Evolutionary conservation across 1,284 basidiomycete species (phyloP).

Genomic region (Apiotrichum gamsii): DNA sequence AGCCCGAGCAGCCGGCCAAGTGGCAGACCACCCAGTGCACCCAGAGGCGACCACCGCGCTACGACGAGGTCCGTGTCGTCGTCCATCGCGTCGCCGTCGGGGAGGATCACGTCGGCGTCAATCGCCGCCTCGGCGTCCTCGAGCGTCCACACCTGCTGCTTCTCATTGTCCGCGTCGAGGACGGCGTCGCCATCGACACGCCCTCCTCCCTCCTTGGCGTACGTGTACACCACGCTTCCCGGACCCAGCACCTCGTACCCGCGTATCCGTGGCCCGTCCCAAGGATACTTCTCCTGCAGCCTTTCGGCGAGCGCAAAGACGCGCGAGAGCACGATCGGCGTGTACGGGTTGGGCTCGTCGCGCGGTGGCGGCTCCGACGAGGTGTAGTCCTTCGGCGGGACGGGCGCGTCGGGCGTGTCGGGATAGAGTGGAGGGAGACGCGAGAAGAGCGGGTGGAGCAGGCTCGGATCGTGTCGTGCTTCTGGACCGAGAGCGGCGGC

Average conservation of each 20-base stretch:
- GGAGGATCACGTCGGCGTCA: conserved; percentile 16
- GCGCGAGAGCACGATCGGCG: conserved; percentile 35
- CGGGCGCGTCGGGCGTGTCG: conserved; percentile 29
- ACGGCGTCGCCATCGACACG: conserved; percentile 7
- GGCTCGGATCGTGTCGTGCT: conserved; percentile 35
- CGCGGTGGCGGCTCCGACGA: neutral
- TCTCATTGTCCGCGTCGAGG: conserved; percentile 12
- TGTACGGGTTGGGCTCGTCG: conserved; percentile 34
- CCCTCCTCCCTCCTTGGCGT: conserved; percentile 22
- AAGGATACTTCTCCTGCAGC: conserved; percentile 38
- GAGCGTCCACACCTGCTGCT: conserved; percentile 13
- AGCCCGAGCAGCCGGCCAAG: neutral
- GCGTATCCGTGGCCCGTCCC: conserved; percentile 30
- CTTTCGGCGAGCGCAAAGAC: conserved; percentile 37
- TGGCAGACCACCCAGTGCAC: neutral
- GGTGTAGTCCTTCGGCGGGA: conserved; percentile 4
- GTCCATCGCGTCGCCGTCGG: conserved; percentile 14
- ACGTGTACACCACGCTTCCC: conserved; percentile 39
- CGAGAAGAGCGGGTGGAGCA: conserved; percentile 70
- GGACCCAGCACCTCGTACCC: conserved; percentile 40
- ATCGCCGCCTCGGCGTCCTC: conserved; percentile 15
- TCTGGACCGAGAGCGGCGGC: conserved; percentile 31
- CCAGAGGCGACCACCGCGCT: too few relatives aligned
- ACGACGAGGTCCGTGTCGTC: conserved; percentile 8
- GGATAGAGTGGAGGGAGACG: conserved; percentile 60